Evolutionary conservation across 352 stramenopile genomes (phyloP).

Genomic region (Hyaloperonospora arabidopsidis): DNA sequence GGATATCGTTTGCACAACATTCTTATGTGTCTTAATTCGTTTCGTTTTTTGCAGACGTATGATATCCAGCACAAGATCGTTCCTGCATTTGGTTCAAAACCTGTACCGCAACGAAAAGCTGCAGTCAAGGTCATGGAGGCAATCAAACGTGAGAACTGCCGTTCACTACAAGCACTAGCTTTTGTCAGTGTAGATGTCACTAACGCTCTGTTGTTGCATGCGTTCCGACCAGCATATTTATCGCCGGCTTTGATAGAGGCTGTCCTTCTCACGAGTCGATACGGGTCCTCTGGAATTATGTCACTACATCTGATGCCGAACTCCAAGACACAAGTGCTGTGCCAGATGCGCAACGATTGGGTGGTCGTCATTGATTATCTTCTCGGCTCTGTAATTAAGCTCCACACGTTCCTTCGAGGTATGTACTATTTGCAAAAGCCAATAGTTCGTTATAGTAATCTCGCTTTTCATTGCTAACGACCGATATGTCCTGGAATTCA

Average conservation of each 20-base stretch:
- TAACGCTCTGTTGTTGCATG: conserved; percentile 6
- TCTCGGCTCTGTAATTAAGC: conserved; percentile 31
- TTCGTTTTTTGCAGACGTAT: conserved; percentile 35
- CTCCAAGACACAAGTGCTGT: conserved; percentile 38
- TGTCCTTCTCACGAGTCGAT: conserved; percentile 25
- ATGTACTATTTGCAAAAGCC: conserved; percentile 1
- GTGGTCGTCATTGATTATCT: conserved; percentile 48
- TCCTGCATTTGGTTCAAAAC: conserved; percentile 56
- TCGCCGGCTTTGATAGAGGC: conserved; percentile 23
- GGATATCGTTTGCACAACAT: background rate
- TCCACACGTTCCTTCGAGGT: conserved; percentile 55
- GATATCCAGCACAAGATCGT: conserved; percentile 56
- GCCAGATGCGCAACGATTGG: conserved; percentile 70
- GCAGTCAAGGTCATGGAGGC: conserved; percentile 37
- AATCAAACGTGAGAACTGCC: conserved; percentile 37
- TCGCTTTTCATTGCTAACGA: too few species aligned
- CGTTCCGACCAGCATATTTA: conserved; percentile 19
- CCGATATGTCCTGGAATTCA: background rate
- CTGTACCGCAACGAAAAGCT: conserved; percentile 42
- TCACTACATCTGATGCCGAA: conserved; percentile 34
- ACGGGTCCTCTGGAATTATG: conserved; percentile 30
- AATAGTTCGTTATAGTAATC: too few species aligned
- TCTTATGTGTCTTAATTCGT: background rate
- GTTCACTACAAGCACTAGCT: background rate
- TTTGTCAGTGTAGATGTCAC: background rate